A percentile compares a stretch with the other conserved stretches of the same genome.
phyloP scores from a whole-genome alignment of 495 filamentous ascomycete species.

The Penicillium arizonense region DNA sequence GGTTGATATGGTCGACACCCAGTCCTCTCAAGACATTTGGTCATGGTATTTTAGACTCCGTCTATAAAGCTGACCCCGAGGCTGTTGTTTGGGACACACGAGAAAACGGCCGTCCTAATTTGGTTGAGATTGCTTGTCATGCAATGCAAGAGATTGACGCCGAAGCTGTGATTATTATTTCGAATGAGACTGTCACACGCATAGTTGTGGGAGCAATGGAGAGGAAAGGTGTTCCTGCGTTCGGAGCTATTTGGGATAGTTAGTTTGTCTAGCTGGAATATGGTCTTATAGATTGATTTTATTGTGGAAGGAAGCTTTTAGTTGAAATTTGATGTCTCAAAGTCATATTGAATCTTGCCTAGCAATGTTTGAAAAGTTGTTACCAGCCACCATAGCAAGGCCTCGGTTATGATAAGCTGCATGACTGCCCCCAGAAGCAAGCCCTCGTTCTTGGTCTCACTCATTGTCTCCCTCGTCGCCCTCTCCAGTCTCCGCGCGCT shows the following conservation, averaged over 20 bases:
- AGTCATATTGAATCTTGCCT: too few species aligned
- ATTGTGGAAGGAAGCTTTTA: neutral
- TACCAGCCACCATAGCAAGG: too few species aligned
- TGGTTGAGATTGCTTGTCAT: slow-evolving; percentile 30
- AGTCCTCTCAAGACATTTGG: slow-evolving; percentile 46
- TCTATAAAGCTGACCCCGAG: slow-evolving; percentile 42
- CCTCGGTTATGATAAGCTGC: too few species aligned
- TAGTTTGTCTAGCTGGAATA: neutral
- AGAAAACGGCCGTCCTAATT: slow-evolving; percentile 42
- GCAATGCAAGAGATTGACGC: slow-evolving; percentile 39
- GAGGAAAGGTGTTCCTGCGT: slow-evolving; percentile 56
- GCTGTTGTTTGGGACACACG: slow-evolving; percentile 52
- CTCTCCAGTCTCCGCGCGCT: too few species aligned
- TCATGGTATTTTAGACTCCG: slow-evolving; percentile 36
- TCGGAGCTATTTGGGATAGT: slow-evolving; percentile 61
- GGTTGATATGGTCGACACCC: slow-evolving; percentile 51
- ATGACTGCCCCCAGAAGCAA: too few species aligned
- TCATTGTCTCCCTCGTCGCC: too few species aligned
- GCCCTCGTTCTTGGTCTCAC: too few species aligned
- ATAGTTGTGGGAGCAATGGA: slow-evolving; percentile 63
- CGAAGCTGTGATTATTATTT: slow-evolving; percentile 62
- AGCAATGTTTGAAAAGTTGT: too few species aligned
- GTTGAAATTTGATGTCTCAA: too few species aligned
- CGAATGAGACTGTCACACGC: slow-evolving; percentile 59
- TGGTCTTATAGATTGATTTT: too few species aligned